phyloP scores from a whole-genome alignment of 2,329 filamentous ascomycete species.

The Penicillium sp. region DNA sequence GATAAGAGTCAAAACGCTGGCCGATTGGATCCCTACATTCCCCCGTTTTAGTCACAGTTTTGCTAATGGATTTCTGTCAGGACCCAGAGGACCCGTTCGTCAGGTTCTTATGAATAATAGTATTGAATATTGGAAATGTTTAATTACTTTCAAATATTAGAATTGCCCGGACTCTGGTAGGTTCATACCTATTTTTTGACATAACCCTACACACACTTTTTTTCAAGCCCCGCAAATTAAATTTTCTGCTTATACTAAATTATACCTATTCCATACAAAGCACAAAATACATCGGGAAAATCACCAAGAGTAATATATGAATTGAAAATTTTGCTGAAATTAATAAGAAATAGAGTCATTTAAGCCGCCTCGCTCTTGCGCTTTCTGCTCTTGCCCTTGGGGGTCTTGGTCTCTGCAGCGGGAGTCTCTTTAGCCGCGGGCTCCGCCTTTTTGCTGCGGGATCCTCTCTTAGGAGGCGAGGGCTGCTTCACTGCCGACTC shows the following conservation, averaged over 20 bases:
- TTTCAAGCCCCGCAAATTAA: not conserved
- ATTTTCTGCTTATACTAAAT: not conserved
- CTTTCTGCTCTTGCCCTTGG: constrained; percentile 48
- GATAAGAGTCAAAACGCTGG: constrained; percentile 20
- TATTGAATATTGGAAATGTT: not conserved
- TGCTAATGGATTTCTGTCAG: constrained; percentile 9
- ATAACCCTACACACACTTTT: not conserved
- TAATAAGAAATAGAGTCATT: not conserved
- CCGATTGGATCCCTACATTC: constrained; percentile 21
- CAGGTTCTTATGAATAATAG: not conserved
- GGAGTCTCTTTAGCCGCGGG: constrained; percentile 27
- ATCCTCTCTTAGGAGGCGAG: constrained; percentile 17
- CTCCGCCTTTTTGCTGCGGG: constrained; percentile 13
- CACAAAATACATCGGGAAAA: not conserved
- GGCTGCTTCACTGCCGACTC: constrained; percentile 30
- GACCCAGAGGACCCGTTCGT: not conserved
- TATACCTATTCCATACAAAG: not conserved
- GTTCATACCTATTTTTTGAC: not conserved
- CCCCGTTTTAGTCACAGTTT: constrained; percentile 25
- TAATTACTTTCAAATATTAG: not conserved
- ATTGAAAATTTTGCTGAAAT: not conserved
- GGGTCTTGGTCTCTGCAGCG: constrained; percentile 31
- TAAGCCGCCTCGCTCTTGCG: constrained; percentile 46
- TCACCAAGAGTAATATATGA: not conserved
- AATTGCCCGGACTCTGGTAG: constrained; percentile 1